Percentiles rank a stretch among this genome's conserved stretches.
These are phyloP conservation scores for Pseudogymnoascus sp. DNA, from an alignment of 2,329 filamentous ascomycete species.

Conservation along the genomic window DNA sequence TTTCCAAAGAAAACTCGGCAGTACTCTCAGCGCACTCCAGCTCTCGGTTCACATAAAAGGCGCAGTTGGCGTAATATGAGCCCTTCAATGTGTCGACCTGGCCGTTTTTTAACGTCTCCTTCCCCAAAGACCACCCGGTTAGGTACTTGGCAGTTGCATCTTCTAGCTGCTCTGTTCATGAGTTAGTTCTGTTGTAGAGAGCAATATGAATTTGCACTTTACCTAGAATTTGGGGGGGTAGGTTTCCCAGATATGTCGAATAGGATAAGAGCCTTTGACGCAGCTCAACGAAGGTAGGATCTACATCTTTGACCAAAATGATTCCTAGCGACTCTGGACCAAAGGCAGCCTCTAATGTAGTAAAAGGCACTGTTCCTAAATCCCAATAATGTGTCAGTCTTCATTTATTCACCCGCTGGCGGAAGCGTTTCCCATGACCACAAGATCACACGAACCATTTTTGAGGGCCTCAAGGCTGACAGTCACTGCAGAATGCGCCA, in stretches of 20 bases:
- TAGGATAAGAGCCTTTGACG: constrained; percentile 73
- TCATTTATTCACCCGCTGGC: neutral
- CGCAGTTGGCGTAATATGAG: constrained; percentile 77
- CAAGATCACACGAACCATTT: constrained; percentile 38
- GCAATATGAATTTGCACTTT: constrained; percentile 22
- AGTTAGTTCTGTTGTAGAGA: constrained; percentile 13
- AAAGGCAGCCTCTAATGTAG: constrained; percentile 69
- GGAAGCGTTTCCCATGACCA: neutral
- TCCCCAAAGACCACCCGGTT: constrained; percentile 72
- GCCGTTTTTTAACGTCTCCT: constrained; percentile 71
- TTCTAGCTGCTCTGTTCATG: constrained; percentile 45
- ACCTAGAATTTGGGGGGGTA: constrained; percentile 67
- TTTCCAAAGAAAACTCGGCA: constrained; percentile 45
- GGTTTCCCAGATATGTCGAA: constrained; percentile 78
- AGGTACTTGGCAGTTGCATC: constrained; percentile 56
- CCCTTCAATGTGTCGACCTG: constrained; percentile 74
- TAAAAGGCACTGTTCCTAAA: constrained; percentile 58
- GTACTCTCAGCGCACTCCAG: constrained; percentile 57
- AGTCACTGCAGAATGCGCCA: constrained; percentile 30
- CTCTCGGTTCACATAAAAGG: constrained; percentile 60
- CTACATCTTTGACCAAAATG: constrained; percentile 83
- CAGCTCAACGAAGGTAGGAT: constrained; percentile 61
- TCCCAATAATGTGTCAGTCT: neutral
- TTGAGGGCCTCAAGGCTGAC: constrained; percentile 55
- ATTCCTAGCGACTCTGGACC: constrained; percentile 87